Percentiles rank a stretch among this genome's conserved stretches.
phyloP scores from a whole-genome alignment of 768 basidiomycete species.

The Leccinum uliginosum region DNA sequence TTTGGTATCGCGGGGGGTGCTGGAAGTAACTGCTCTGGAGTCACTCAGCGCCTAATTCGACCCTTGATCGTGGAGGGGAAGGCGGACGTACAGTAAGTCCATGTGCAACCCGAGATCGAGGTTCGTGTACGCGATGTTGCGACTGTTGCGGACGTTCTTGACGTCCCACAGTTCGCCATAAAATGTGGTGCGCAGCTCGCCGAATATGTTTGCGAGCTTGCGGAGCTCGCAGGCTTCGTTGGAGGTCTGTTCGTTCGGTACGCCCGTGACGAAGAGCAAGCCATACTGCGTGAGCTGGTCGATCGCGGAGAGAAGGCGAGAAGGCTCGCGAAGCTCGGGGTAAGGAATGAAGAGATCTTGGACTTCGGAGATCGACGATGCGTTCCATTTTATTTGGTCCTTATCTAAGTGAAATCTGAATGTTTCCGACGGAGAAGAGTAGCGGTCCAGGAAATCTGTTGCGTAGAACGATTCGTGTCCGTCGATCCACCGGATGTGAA shows the following conservation, averaged over 20 bases:
- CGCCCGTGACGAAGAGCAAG: slow-evolving; percentile 65
- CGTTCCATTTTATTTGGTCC: slow-evolving; percentile 42
- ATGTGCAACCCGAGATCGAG: slow-evolving; percentile 85
- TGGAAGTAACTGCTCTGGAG: slow-evolving; percentile 69
- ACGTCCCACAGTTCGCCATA: slow-evolving; percentile 92
- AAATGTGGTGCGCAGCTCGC: slow-evolving; percentile 79
- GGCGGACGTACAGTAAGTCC: slow-evolving; percentile 79
- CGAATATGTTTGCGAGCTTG: slow-evolving; percentile 61
- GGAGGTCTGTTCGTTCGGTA: slow-evolving; percentile 59
- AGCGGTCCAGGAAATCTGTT: slow-evolving; percentile 47
- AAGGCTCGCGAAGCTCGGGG: slow-evolving; percentile 38
- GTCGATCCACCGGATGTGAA: slow-evolving; percentile 53
- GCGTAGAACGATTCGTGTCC: slow-evolving; percentile 61
- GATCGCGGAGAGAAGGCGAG: slow-evolving; percentile 54
- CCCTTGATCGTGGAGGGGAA: not conserved
- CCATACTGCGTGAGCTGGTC: slow-evolving; percentile 70
- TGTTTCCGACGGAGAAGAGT: slow-evolving; percentile 38
- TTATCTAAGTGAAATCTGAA: slow-evolving; percentile 44
- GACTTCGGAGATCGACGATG: slow-evolving; percentile 30
- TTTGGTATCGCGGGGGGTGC: slow-evolving; percentile 87
- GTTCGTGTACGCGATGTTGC: slow-evolving; percentile 94
- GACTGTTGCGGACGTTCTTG: slow-evolving; percentile 63
- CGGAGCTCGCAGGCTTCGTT: slow-evolving; percentile 64
- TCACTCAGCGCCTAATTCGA: not conserved
- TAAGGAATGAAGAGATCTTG: slow-evolving; percentile 56